Base-by-base conservation (phyloP, 116 monocot species). In the Papilionanthe hybrid region DNA sequence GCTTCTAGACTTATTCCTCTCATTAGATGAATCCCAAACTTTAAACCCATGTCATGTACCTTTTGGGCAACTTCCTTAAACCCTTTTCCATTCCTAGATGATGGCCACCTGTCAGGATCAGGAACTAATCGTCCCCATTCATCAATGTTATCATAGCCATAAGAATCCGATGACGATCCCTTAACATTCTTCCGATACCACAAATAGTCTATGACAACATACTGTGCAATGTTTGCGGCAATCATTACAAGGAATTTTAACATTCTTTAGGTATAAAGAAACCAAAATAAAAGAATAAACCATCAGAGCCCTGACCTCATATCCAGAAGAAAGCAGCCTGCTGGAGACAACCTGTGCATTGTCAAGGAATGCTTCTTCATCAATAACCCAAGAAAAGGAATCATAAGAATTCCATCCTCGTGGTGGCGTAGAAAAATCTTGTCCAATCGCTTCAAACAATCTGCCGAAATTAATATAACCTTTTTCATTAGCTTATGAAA, bases 331-430 rank as follows among this genome's bases (percentile, higher is more conserved):
- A 1, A 85, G 89, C 5, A 96, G 78, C 48, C 81, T 92, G 73
- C 85, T 79, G 25, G 96, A 84, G 55, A 90, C 57, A 66, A 94
- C 75, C 50, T 90, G 83, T 22, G 96, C 93, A 84, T 96, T 96
- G n/a, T 79, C 78, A 71, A 96, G 81, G 75, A 93, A 96, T 29
- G 81, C 84, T 45, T 83, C 72, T 84, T 96, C 94, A 75, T 80
- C 84, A 28, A 94, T 78, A 55, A 91, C 79, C 96, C 96, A 96
- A 17, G 90, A 92, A 79, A 92, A 96, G 37, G 96, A 92, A 86
- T 96, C 96, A 77, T 93, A 96, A 13, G 96, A 96, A 72, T 96
- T 96, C 96, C 96, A 96, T 7, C 96, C 96, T 75, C 96, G 87
- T 19, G 94, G 94, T 29, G 93, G 96, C 12, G 84, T 74, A 30